phyloP scores from a whole-genome alignment of 2,329 filamentous ascomycete species.

The Teratosphaeria viscida region DNA sequence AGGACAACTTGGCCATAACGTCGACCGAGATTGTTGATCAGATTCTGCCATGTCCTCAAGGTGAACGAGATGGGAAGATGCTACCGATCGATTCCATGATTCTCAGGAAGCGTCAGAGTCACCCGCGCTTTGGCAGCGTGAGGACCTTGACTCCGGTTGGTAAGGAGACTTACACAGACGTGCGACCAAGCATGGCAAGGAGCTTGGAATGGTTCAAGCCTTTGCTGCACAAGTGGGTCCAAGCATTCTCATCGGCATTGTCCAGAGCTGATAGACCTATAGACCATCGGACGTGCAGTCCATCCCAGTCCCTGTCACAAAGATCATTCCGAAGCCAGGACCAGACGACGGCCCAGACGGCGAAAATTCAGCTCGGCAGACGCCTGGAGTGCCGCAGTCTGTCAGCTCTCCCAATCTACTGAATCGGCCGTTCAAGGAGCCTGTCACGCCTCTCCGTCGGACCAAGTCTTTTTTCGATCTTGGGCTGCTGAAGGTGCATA shows the following conservation, averaged over 20 bases:
- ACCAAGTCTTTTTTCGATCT: slow-evolving; percentile 4
- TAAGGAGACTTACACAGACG: not conserved
- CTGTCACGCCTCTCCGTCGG: not conserved
- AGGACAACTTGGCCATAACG: slow-evolving; percentile 25
- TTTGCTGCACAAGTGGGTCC: slow-evolving; percentile 5
- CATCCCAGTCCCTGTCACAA: not conserved
- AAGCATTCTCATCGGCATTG: not conserved
- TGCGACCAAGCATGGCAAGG: slow-evolving; percentile 1
- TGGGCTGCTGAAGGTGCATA: not conserved
- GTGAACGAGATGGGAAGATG: not conserved
- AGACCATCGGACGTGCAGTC: not conserved
- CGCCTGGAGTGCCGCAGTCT: slow-evolving; percentile 1
- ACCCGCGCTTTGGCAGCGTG: not conserved
- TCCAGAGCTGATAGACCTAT: not conserved
- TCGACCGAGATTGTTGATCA: slow-evolving; percentile 9
- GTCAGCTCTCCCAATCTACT: slow-evolving; percentile 6
- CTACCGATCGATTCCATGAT: not conserved
- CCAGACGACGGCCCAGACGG: not conserved
- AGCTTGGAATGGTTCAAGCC: slow-evolving; percentile 10
- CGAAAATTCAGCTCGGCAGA: not conserved
- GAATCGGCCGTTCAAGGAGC: not conserved
- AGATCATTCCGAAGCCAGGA: not conserved
- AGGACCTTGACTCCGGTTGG: not conserved
- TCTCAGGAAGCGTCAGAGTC: not conserved
- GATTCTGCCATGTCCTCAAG: not conserved